Evolutionary conservation across 2,329 filamentous ascomycete species (phyloP), one percentile per base, ranked within the genome.

Genomic region (Penicillium glabrum): DNA sequence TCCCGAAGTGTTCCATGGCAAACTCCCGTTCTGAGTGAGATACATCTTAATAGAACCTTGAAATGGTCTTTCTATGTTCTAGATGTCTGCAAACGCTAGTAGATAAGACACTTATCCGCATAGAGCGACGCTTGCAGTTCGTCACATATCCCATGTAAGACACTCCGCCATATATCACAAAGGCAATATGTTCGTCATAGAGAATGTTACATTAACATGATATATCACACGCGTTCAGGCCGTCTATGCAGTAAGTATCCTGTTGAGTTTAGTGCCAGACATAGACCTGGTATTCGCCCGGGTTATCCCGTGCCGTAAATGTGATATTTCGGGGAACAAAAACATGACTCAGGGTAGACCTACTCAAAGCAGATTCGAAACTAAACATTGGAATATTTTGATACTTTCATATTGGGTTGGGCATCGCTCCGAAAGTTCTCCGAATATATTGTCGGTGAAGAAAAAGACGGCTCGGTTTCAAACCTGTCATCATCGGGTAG

Each of bases 381-480:
- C 39, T 6, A 41, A 7, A 19, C n/a, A 11, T 21, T 23, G 10
- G 8, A 10, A 39, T n/a, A 9, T 23, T 41, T 41, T 14, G n/a
- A 41, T 41, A 13, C 2, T 23, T 39, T 23, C 19, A 6, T 21
- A 23, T 3, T 23, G 4, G 24, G 47, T 50, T 29, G 9, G 47
- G 35, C 35, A 46, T 45, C 31, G 21, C 44, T 55, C 46, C 31
- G 41, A 51, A 51, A 14, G 27, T 21, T 19, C 29, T 39, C 43
- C 21, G 51, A 27, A 13, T 19, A 59, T 44, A 23, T 26, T 44
- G 50, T 51, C 49, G 56, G 56, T 39, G 53, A 48, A 54, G 56
- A 50, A 47, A 50, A 53, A 44, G 35, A 53, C 33, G 31, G 53
- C 46, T 54, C 41, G n/a, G 33, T 58, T 56, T 58, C 52, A 52